phyloP scores from a whole-genome alignment of 2,329 filamentous ascomycete genomes.

The Fusarium solani-melongenae region DNA sequence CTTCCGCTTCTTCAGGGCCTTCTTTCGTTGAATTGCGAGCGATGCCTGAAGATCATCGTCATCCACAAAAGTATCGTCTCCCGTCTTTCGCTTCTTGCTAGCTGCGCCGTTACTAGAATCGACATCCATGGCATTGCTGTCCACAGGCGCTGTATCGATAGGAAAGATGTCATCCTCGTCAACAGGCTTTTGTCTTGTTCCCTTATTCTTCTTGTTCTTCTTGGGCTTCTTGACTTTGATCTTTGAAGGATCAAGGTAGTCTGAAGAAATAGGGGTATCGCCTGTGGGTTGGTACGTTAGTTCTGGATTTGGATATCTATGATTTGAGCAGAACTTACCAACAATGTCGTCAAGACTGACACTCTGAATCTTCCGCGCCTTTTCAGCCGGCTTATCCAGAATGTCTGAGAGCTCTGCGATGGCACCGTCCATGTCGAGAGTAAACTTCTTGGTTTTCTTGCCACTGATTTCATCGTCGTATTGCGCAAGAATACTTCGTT shows the following conservation, averaged over 20 bases:
- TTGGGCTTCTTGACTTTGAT: slow-evolving; percentile 96
- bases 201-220: slow-evolving; percentile 84
- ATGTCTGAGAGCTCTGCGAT: slow-evolving; percentile 72
- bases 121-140: slow-evolving; percentile 76
- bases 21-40: slow-evolving; percentile 83
- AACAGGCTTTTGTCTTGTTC: slow-evolving; percentile 75
- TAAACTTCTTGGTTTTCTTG: slow-evolving; percentile 90
- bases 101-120: slow-evolving; percentile 65
- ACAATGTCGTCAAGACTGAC: slow-evolving; percentile 85
- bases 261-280: slow-evolving; percentile 66
- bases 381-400: slow-evolving; percentile 62
- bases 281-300: slow-evolving; percentile 35
- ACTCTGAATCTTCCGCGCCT: slow-evolving; percentile 71
- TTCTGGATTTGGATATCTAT: background rate
- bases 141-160: slow-evolving; percentile 49
- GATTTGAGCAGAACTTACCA: slow-evolving; percentile 50
- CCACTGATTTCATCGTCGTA: slow-evolving; percentile 96
- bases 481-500: slow-evolving; percentile 80
- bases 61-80: slow-evolving; percentile 80
- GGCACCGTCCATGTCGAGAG: slow-evolving; percentile 81
- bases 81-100: slow-evolving; percentile 71
- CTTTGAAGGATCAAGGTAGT: slow-evolving; percentile 88
- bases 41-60: slow-evolving; percentile 93
- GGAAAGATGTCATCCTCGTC: slow-evolving; percentile 72
- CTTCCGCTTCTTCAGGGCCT: slow-evolving; percentile 91